These are phyloP conservation scores for Neonectria faginata DNA, from an alignment of 2,329 filamentous ascomycete species.

Conservation along the genomic window DNA sequence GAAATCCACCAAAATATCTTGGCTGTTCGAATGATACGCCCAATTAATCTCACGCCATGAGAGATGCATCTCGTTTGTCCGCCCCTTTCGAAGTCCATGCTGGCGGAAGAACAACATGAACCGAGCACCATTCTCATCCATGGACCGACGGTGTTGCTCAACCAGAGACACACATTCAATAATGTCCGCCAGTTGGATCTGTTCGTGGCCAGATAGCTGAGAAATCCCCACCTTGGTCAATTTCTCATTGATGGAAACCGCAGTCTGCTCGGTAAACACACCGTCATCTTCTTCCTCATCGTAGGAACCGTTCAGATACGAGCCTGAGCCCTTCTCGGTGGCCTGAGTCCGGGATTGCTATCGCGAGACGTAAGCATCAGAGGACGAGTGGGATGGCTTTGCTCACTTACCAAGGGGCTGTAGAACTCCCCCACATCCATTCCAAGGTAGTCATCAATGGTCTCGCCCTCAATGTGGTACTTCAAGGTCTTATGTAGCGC, in stretches of 20 bases:
- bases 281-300: conserved; percentile 66
- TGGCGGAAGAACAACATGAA: conserved; percentile 91
- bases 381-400: not conserved
- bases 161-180: conserved; percentile 86
- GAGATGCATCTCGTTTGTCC: conserved; percentile 73
- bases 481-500: conserved; percentile 81
- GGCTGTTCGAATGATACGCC: conserved; percentile 86
- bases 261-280: conserved; percentile 77
- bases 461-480: conserved; percentile 84
- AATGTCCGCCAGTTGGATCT: conserved; percentile 86
- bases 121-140: conserved; percentile 89
- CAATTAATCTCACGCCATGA: conserved; percentile 85
- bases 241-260: conserved; percentile 78
- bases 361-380: conserved; percentile 21
- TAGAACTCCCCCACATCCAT: conserved; percentile 73
- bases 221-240: conserved; percentile 80
- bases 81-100: conserved; percentile 76
- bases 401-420: conserved; percentile 41
- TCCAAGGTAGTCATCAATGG: conserved; percentile 81
- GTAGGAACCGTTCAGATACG: conserved; percentile 52
- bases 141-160: conserved; percentile 86
- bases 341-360: conserved; percentile 36
- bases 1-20: conserved; percentile 90
- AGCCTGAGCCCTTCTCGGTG: conserved; percentile 48
- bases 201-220: conserved; percentile 85